Evolutionary conservation across 495 filamentous ascomycete species (phyloP).

Genomic region (Rhypophila decipiens): DNA sequence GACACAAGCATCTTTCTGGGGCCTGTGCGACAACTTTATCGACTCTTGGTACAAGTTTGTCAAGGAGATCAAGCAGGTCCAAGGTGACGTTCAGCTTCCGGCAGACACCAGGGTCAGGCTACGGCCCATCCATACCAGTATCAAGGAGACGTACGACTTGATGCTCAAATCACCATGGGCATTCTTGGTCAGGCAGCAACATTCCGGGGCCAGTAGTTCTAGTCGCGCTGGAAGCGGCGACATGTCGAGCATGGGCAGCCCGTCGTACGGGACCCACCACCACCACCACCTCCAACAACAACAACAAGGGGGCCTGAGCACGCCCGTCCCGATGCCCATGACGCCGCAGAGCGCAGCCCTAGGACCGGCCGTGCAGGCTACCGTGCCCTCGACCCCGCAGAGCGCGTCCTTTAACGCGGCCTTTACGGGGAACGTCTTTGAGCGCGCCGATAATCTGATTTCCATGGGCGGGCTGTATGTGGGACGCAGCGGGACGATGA

Average conservation of each 20-base stretch:
- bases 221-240: too few relatives aligned
- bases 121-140: conserved; percentile 65
- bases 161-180: conserved; percentile 78
- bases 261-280: too few relatives aligned
- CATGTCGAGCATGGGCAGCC: conserved; percentile 25
- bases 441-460: conserved; percentile 65
- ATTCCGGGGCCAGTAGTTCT: too few relatives aligned
- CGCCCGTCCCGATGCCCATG: conserved; percentile 42
- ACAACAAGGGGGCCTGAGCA: too few relatives aligned
- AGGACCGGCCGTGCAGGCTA: conserved; percentile 82
- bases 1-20: conserved; percentile 76
- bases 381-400: conserved; percentile 72
- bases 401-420: conserved; percentile 58
- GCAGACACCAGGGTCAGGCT: conserved; percentile 62
- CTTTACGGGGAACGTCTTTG: conserved; percentile 66
- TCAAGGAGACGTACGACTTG: conserved; percentile 66
- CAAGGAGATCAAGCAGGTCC: conserved; percentile 58
- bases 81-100: conserved; percentile 56
- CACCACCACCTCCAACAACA: too few relatives aligned
- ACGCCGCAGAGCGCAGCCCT: conserved; percentile 77
- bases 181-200: conserved; percentile 24
- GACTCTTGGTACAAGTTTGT: conserved; percentile 69
- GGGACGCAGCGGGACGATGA: conserved; percentile 41
- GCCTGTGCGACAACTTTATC: conserved; percentile 69
- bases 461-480: conserved; percentile 46